These are phyloP conservation scores for Taiwanofungus camphoratus DNA, from an alignment of 1,284 basidiomycete species.

Conservation along the genomic window DNA sequence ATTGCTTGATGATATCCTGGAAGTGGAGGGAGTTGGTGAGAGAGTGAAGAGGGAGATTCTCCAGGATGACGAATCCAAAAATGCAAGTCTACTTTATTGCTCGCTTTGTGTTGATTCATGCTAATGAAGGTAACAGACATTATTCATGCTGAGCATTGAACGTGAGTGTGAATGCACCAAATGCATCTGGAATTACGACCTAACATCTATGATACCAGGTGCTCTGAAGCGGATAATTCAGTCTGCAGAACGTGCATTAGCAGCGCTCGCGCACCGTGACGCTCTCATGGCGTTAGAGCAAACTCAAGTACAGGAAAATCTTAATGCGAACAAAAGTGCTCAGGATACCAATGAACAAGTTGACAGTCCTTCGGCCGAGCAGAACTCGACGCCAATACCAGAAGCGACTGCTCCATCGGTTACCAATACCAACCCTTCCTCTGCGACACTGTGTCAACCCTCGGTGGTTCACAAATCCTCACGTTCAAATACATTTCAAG, in stretches of 20 bases:
- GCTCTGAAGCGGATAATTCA: conserved; percentile 4
- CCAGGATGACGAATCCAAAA: conserved; percentile 42
- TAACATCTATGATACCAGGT: background rate
- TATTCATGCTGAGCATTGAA: conserved; percentile 50
- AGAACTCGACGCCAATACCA: too few relatives aligned
- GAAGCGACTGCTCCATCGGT: too few relatives aligned
- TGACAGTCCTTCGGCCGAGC: too few relatives aligned
- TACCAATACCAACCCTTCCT: too few relatives aligned
- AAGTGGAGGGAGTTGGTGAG: conserved; percentile 33
- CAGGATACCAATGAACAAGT: background rate
- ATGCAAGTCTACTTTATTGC: conserved; percentile 32
- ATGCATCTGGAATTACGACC: background rate
- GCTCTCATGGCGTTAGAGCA: background rate
- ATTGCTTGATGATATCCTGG: conserved; percentile 43
- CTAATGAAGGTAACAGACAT: conserved; percentile 30
- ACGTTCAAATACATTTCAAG: too few relatives aligned
- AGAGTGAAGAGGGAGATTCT: conserved; percentile 42
- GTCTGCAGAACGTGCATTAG: conserved; percentile 3
- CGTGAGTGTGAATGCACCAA: conserved; percentile 34
- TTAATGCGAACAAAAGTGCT: too few relatives aligned
- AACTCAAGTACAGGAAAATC: background rate
- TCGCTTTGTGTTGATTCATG: background rate
- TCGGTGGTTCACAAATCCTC: too few relatives aligned
- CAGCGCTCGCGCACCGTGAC: conserved; percentile 2
- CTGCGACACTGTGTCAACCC: too few relatives aligned